These are phyloP conservation scores for Potentilla sterilis DNA, from an alignment of 306 rosid genomes.

Conservation along the genomic window DNA sequence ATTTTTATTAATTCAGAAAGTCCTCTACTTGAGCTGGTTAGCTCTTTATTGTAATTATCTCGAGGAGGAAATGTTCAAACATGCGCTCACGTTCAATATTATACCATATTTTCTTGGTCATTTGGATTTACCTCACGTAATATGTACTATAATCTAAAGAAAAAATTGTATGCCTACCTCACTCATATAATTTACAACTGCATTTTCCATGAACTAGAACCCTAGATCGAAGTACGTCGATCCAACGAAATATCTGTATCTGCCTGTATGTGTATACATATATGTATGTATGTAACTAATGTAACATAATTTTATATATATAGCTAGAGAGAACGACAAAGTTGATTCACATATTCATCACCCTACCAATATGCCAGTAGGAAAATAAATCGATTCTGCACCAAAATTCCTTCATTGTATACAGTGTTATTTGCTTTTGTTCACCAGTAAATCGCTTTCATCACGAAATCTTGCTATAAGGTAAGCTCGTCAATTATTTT, in stretches of 20 bases:
- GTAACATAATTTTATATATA: too few relatives aligned
- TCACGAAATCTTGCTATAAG: neutral
- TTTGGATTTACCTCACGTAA: neutral
- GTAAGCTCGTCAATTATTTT: neutral
- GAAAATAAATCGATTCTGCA: too few relatives aligned
- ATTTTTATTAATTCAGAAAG: neutral
- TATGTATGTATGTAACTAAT: too few relatives aligned
- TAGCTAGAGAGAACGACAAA: neutral
- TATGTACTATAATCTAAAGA: neutral
- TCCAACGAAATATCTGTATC: neutral
- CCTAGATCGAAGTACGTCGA: neutral
- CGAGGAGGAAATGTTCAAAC: neutral
- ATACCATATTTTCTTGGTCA: neutral
- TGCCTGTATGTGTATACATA: neutral
- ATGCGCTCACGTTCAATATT: neutral
- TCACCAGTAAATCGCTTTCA: neutral
- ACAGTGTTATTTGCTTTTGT: neutral
- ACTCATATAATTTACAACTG: neutral
- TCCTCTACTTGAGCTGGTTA: neutral
- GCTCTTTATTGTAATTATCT: neutral
- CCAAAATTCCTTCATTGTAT: neutral
- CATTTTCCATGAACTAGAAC: neutral
- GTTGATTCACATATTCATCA: neutral
- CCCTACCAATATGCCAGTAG: too few relatives aligned
- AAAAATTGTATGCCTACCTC: neutral